Base-by-base conservation (phyloP, 345 rosid species). In the Brassica nigra region DNA sequence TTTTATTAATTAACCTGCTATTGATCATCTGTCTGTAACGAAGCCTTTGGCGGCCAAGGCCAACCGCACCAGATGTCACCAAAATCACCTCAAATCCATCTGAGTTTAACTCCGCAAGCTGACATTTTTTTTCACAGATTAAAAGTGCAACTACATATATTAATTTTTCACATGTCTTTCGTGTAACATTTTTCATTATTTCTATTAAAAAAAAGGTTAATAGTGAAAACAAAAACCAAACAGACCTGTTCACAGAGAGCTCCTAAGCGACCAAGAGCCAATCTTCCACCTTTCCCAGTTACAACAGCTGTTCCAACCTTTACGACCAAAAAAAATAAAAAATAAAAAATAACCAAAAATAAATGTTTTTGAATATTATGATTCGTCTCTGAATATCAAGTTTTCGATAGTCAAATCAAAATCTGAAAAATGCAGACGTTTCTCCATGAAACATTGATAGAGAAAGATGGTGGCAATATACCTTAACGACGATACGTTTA, bases 291-390 rank as follows among this genome's bases (percentile, higher is more conserved):
- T 69, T 75, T 71, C 78, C 99, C 87, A 27, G 99, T 95, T 29
- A 93, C 99, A 55, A 95, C 97, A 20, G 99, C 99, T 4, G 99
- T 95, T 77, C 99, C 99, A 66, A 95, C 99, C 99, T 95, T 67
- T 49, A 49, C 57, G 7, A 49, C 49, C 18, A 18, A 18, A 18
- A 18, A 33, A 33, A 10, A 42, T 1, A 47, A 63, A 63, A 49
- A 12, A 62, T 58, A 31, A 12, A 36, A 15, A 81, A 47, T 58
- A 27, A 54, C 5, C 71, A 55, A 5, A 37, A 33, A 63, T 8
- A 1, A 68, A 66, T 52, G 6, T 30, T 54, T 47, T 12, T 12
- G 15, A 47, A 47, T 47, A 47, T 14, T 47, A 6, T 47, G 54
- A 47, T 47, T 47, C 8, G 18, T 49, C 6, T 39, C n/a, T 11